Evolutionary conservation across 2,329 filamentous ascomycete species (phyloP).

Genomic region (Rhynchosporium graminicola): DNA sequence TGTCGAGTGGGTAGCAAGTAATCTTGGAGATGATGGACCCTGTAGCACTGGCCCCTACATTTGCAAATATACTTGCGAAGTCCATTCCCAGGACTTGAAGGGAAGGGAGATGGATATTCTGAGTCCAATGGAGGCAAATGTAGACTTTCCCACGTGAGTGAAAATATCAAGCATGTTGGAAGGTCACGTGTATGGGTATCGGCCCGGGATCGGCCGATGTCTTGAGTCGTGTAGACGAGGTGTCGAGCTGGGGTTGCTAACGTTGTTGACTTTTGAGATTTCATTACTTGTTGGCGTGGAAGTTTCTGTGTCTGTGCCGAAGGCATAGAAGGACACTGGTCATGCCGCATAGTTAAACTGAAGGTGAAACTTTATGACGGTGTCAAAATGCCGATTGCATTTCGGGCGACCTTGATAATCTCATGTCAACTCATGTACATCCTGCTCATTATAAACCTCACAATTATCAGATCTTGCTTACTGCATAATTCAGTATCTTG

Average conservation of each 20-base stretch:
- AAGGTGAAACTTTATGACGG: no score
- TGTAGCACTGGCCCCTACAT: conserved; percentile 29
- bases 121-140: neutral
- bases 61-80: conserved; percentile 24
- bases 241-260: neutral
- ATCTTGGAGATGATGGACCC: conserved; percentile 29
- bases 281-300: no score
- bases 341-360: no score
- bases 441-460: no score
- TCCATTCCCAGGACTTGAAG: conserved; percentile 25
- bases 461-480: no score
- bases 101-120: neutral
- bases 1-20: conserved; percentile 29
- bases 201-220: conserved; percentile 3
- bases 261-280: neutral
- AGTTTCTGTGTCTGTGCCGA: no score
- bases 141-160: conserved; percentile 8
- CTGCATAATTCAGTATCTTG: no score
- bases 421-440: no score
- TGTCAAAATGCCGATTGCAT: no score
- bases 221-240: neutral
- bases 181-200: neutral
- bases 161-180: neutral
- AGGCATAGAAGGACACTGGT: no score
- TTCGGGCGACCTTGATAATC: no score